Evolutionary conservation across 495 filamentous ascomycete genomes (phyloP).

Genomic region (Tuber indicum): DNA sequence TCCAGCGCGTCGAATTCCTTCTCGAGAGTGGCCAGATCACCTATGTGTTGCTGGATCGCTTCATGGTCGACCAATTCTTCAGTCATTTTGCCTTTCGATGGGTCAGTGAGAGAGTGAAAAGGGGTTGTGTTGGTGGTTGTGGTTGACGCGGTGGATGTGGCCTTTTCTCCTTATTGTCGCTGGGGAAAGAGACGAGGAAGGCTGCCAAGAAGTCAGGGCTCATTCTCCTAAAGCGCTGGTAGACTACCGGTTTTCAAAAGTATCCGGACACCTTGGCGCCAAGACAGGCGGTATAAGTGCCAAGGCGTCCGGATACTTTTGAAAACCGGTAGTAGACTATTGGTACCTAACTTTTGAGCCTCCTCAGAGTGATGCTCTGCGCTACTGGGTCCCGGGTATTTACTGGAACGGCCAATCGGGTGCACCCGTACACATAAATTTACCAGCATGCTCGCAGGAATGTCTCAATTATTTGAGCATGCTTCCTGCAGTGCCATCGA

Average conservation of each 20-base stretch:
- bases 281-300: too few relatives aligned
- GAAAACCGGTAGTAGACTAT: too few relatives aligned
- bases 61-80: slow-evolving; percentile 15
- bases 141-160: background rate
- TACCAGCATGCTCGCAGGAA: too few relatives aligned
- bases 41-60: slow-evolving; percentile 22
- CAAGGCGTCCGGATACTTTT: too few relatives aligned
- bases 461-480: background rate
- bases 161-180: background rate
- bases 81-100: background rate
- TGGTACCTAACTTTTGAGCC: background rate
- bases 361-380: background rate
- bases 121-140: background rate
- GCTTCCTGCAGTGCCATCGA: background rate
- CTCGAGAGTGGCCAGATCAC: slow-evolving; percentile 57
- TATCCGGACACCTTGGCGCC: too few relatives aligned
- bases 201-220: background rate
- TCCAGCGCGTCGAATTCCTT: slow-evolving; percentile 65
- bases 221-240: too few relatives aligned
- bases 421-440: background rate
- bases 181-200: background rate
- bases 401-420: background rate
- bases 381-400: background rate
- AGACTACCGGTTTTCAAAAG: too few relatives aligned
- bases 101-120: background rate